A percentile compares a stretch with the other conserved stretches of the same genome.
Conservation (phyloP, 2,329 filamentous ascomycete genomes). For the Paraconiothyrium brasiliense region DNA sequence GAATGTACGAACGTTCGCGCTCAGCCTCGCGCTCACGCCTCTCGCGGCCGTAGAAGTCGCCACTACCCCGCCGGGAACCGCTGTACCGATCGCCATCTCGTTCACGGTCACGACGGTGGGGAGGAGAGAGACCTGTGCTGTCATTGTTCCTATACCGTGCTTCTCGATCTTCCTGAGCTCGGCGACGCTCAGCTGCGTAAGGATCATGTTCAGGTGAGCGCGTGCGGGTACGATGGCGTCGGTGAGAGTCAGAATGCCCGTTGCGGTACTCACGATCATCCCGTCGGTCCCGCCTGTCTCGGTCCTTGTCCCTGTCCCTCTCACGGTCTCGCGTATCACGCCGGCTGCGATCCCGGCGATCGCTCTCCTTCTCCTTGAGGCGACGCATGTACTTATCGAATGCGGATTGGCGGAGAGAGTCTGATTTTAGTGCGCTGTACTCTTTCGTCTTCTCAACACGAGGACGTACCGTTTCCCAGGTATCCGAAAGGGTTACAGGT, state of each 20-base stretch:
- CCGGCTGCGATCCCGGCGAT: constrained; percentile 59
- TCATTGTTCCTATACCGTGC: constrained; percentile 87
- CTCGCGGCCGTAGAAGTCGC: constrained; percentile 82
- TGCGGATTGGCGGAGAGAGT: constrained; percentile 81
- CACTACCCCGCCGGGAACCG: constrained; percentile 67
- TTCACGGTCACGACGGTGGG: constrained; percentile 53
- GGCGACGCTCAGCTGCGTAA: constrained; percentile 94
- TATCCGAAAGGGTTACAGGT: constrained; percentile 78
- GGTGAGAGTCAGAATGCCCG: constrained; percentile 50
- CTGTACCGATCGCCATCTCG: constrained; percentile 51
- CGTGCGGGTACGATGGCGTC: constrained; percentile 68
- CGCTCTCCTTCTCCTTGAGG: constrained; percentile 85
- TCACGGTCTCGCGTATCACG: constrained; percentile 56
- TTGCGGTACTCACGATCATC: constrained; percentile 52
- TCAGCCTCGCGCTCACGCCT: constrained; percentile 89
- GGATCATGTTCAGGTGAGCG: constrained; percentile 91
- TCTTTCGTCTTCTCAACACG: constrained; percentile 84
- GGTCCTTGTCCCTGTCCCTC: constrained; percentile 42
- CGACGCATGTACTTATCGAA: constrained; percentile 94
- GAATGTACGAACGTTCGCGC: constrained; percentile 83
- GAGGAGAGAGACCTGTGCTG: constrained; percentile 69
- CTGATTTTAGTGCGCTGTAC: constrained; percentile 81
- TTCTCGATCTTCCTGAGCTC: constrained; percentile 92
- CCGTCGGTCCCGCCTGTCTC: constrained; percentile 47
- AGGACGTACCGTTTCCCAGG: constrained; percentile 86